A percentile compares a stretch with the other conserved stretches of the same genome.
Conservation (phyloP, 1,284 basidiomycete species). For the Trichosporon asahii region DNA sequence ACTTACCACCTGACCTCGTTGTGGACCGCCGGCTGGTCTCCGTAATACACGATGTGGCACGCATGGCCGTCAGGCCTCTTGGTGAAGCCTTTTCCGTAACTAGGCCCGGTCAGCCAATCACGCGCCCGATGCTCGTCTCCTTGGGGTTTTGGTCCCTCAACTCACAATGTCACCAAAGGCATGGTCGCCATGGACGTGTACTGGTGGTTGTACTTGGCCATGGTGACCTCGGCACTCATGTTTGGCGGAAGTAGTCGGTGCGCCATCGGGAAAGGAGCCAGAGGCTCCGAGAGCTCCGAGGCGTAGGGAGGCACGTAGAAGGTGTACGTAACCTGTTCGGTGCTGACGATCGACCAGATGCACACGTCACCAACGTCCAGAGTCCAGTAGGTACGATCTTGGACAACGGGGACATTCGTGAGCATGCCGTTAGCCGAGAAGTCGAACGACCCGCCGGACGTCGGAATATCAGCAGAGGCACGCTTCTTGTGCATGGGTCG, state of each 20-base stretch:
- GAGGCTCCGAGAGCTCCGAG: constrained; percentile 59
- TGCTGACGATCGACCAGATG: constrained; percentile 50
- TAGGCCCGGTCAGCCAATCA: constrained; percentile 46
- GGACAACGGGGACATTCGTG: neutral
- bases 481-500: constrained; percentile 41
- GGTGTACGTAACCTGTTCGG: constrained; percentile 61
- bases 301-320: constrained; percentile 78
- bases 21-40: constrained; percentile 76
- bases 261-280: constrained; percentile 79
- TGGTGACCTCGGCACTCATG: constrained; percentile 32
- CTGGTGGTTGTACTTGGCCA: constrained; percentile 33
- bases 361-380: constrained; percentile 42
- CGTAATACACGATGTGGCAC: constrained; percentile 67
- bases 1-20: constrained; percentile 82
- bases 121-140: neutral
- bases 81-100: constrained; percentile 85
- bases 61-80: constrained; percentile 65
- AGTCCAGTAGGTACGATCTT: constrained; percentile 35
- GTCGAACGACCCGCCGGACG: constrained; percentile 20
- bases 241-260: constrained; percentile 80
- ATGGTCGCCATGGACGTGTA: constrained; percentile 36
- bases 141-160: constrained; percentile 3
- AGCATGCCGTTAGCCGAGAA: constrained; percentile 22
- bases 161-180: constrained; percentile 45
- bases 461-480: constrained; percentile 29